Conservation (phyloP, 1,284 basidiomycete genomes). For the Ganoderma leucocontextum region DNA sequence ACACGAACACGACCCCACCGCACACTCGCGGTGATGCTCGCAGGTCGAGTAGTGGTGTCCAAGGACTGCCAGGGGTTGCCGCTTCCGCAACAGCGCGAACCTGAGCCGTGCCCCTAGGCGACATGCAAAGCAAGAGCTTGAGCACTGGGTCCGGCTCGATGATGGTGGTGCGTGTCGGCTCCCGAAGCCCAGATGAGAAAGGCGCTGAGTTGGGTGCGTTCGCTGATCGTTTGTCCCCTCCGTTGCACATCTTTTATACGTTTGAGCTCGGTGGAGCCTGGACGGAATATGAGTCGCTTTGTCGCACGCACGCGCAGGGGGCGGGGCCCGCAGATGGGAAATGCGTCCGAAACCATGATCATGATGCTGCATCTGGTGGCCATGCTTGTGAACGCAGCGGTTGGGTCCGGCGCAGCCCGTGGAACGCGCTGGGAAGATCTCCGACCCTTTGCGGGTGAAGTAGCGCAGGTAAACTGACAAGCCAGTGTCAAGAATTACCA, state of each 20-base stretch:
- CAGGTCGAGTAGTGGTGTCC: slow-evolving; percentile 28
- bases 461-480: neutral
- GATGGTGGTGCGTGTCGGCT: neutral
- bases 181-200: neutral
- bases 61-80: slow-evolving; percentile 20
- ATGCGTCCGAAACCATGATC: neutral
- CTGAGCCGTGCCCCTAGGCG: neutral
- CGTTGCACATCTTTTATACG: slow-evolving; percentile 1
- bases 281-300: neutral
- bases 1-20: slow-evolving; percentile 27
- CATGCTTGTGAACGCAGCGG: neutral
- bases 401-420: neutral
- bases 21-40: slow-evolving; percentile 22
- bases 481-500: neutral
- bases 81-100: slow-evolving; percentile 22
- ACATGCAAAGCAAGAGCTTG: neutral
- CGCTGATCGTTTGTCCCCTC: neutral
- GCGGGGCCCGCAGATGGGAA: neutral
- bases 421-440: neutral
- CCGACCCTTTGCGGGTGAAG: neutral
- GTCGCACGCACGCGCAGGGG: neutral
- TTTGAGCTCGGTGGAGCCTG: too few relatives aligned
- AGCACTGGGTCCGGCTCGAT: neutral
- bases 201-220: neutral
- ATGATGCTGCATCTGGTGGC: neutral